phyloP scores from a whole-genome alignment of 495 filamentous ascomycete species.

The Choiromyces venosus region DNA sequence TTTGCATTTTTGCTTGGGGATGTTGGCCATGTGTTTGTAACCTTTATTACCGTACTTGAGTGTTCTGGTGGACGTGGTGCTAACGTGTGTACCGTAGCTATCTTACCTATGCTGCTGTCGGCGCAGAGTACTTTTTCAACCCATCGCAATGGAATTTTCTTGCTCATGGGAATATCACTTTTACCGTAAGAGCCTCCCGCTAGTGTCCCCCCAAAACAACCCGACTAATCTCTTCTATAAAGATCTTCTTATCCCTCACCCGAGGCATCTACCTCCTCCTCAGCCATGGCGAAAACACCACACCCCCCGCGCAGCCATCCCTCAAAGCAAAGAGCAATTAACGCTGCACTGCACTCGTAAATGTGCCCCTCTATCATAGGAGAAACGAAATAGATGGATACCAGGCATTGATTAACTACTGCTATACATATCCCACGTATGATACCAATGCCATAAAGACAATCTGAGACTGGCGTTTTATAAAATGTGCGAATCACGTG shows the following conservation, averaged over 20 bases:
- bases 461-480: background rate
- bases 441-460: background rate
- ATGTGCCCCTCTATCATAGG: too few relatives aligned
- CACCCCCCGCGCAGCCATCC: background rate
- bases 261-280: conserved; percentile 36
- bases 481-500: background rate
- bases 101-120: conserved; percentile 15
- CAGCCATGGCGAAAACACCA: conserved; percentile 39
- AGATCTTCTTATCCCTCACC: conserved; percentile 10
- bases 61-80: background rate
- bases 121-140: conserved; percentile 16
- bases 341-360: too few relatives aligned
- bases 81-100: conserved; percentile 20
- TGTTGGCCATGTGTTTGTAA: conserved; percentile 23
- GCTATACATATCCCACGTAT: background rate
- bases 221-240: too few relatives aligned
- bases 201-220: too few relatives aligned
- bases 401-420: background rate
- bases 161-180: conserved; percentile 20
- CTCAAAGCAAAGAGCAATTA: background rate
- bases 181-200: conserved; percentile 16
- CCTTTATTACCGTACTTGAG: background rate
- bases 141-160: conserved; percentile 20
- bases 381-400: too few relatives aligned
- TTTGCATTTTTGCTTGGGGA: conserved; percentile 22